A percentile compares a stretch with the other conserved stretches of the same genome.
phyloP scores from a whole-genome alignment of 1,284 basidiomycete genomes.

The Sanghuangporus weigelae region DNA sequence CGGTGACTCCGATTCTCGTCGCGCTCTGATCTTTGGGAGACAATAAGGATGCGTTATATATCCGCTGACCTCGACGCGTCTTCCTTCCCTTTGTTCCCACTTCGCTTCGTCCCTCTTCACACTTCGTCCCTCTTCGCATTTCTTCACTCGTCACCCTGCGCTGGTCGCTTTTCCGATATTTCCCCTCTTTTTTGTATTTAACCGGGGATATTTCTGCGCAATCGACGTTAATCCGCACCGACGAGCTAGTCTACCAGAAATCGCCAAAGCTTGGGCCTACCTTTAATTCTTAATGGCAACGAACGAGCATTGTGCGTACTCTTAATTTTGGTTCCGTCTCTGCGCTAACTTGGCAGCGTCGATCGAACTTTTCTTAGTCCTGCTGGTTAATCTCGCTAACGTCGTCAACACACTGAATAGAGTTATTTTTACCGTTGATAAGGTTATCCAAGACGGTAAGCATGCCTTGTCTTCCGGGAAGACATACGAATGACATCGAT shows the following conservation, averaged over 20 bases:
- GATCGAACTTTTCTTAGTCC: not conserved
- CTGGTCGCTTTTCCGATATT: too few relatives aligned
- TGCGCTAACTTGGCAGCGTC: not conserved
- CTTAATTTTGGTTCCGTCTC: not conserved
- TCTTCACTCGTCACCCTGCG: too few relatives aligned
- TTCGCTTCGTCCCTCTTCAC: not conserved
- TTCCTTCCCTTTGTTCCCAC: not conserved
- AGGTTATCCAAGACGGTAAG: not conserved
- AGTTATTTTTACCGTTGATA: not conserved
- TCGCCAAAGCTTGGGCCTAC: not conserved
- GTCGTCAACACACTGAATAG: not conserved
- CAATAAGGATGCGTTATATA: not conserved
- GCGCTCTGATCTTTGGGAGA: not conserved
- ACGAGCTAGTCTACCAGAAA: not conserved
- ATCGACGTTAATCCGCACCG: not conserved
- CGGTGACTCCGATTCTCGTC: not conserved
- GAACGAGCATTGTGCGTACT: not conserved
- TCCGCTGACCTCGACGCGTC: not conserved
- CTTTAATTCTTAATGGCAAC: not conserved
- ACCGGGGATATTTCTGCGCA: not conserved
- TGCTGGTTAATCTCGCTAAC: not conserved
- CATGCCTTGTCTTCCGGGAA: not conserved
- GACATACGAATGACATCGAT: not conserved
- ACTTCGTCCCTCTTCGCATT: not conserved
- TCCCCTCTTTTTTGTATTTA: too few relatives aligned